Percentiles rank a stretch among this genome's conserved stretches.
phyloP scores from a whole-genome alignment of 2,329 filamentous ascomycete genomes.

The Fusarium buxicola region DNA sequence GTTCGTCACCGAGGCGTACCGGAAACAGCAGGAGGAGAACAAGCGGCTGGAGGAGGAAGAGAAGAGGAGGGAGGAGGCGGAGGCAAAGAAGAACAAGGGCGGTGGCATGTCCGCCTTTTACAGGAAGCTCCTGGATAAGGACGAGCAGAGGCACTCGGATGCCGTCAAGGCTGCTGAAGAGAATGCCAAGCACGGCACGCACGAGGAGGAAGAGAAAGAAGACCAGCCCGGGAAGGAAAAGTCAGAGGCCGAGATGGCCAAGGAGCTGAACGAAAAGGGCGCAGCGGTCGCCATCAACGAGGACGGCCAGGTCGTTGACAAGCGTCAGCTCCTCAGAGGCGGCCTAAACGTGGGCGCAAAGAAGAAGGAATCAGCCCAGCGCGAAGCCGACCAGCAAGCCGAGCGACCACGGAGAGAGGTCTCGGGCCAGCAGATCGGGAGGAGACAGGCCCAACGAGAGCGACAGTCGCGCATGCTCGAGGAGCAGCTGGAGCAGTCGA shows the following conservation, averaged over 20 bases:
- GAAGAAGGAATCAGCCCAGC: constrained; percentile 61
- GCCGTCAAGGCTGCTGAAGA: constrained; percentile 75
- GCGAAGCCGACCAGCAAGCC: constrained; percentile 38
- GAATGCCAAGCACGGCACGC: constrained; percentile 56
- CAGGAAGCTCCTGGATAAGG: constrained; percentile 76
- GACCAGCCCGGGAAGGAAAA: constrained; percentile 66
- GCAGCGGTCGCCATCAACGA: constrained; percentile 78
- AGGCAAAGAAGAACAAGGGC: constrained; percentile 70
- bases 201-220: constrained; percentile 47
- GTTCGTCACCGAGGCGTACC: constrained; percentile 87
- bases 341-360: constrained; percentile 79
- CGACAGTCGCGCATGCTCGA: constrained; percentile 84
- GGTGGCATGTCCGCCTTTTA: constrained; percentile 85
- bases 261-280: constrained; percentile 72
- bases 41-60: constrained; percentile 78
- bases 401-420: constrained; percentile 52
- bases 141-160: constrained; percentile 76
- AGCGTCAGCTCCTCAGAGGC: constrained; percentile 80
- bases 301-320: constrained; percentile 85
- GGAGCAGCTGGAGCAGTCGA: constrained; percentile 77
- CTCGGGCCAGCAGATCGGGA: constrained; percentile 57
- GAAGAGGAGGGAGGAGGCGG: constrained; percentile 70
- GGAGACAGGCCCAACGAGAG: constrained; percentile 76
- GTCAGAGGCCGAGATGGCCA: constrained; percentile 72
- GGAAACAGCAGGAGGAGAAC: constrained; percentile 82